Evolutionary conservation across 2,329 filamentous ascomycete genomes (phyloP), one percentile per base, ranked within the genome.

Genomic region (Neonectria coccinea): DNA sequence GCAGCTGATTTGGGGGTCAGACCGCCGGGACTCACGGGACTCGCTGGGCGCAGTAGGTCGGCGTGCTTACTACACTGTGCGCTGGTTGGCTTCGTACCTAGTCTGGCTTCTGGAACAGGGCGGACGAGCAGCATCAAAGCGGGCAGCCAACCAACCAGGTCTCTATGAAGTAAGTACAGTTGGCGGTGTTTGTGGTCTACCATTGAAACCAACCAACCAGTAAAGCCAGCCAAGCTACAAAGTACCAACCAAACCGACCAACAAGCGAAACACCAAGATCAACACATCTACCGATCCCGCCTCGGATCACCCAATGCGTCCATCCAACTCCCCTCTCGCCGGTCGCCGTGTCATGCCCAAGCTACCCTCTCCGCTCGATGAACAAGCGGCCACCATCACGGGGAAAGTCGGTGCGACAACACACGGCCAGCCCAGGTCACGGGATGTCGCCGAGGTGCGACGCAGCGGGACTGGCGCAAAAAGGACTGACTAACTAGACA

Each of bases 371-470:
- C 11, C 52, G 20, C 18, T 41, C 39, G 39, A 20, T 9, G 25
- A 47, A 39, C 53, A 47, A 62, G 54, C 41, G 27, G 45, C 53
- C 44, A 25, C 29, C 39, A 16, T 20, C 20, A n/a, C 45, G 48
- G 41, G 42, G n/a, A 31, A 52, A 27, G 10, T 48, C 54, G 41
- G 55, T 53, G 55, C 48, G 36, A n/a, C 55, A 25, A 25, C 27
- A 33, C 31, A 33, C 22, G 41, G 31, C 39, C 39, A 59, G 31
- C 27, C 41, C 2, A 52, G 27, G 60, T 53, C 60, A 58, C 53
- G 53, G 54, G 60, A 62, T 54, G 50, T 27, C 27, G 20, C 57
- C 20, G n/a, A 58, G 41, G 54, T 62, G 60, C 60, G 41, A 53
- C 53, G 54, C 39, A 48, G 31, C 47, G 47, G 20, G 47, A 41